Evolutionary conservation across 306 rosid species (phyloP), one percentile per base, ranked within the genome.

Genomic region (Purshia tridentata): DNA sequence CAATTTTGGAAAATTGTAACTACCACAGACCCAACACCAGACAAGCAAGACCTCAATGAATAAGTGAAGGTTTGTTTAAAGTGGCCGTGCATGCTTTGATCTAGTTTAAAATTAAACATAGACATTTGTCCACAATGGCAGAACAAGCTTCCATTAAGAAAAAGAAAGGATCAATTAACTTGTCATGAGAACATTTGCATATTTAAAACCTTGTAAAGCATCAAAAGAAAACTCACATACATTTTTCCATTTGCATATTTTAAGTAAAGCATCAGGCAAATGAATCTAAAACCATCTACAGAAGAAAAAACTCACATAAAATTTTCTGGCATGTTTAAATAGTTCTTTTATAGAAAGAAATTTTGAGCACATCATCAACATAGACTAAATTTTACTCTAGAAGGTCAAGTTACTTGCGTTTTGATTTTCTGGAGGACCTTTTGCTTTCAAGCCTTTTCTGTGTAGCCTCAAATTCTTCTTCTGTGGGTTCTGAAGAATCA

Each of bases 401-500:
- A 5, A 56, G 15, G 67, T 40, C n/a, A 29, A 35, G 74, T 81
- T 85, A 91, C 84, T 91, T 88, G 55, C 74, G 78, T 86, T 80
- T 91, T 54, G 91, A 76, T 60, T 82, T 89, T 68, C 85, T 89
- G 49, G 92, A 73, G 72, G 86, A 23, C 72, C 88, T 83, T 57
- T 84, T 79, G 46, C 81, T 78, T 79, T 92, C 96, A 40, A 92
- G 56, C 80, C 83, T 92, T 81, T 78, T 84, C 89, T 84, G 96
- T 11, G 88, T 72, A 76, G 93, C 97, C 80, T 89, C 89, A 62
- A 93, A 91, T 77, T 93, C 98, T 70, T 87, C 96, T 70, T 93
- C 98, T 1, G 93, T 81, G 35, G 98, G 97, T 78, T 91, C 93
- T 16, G 90, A 77, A 66, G 68, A 42, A 78, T 58, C 16, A 54